These are phyloP conservation scores for Sonneratia caseolaris DNA, from an alignment of 345 rosid genomes.

Conservation along the genomic window DNA sequence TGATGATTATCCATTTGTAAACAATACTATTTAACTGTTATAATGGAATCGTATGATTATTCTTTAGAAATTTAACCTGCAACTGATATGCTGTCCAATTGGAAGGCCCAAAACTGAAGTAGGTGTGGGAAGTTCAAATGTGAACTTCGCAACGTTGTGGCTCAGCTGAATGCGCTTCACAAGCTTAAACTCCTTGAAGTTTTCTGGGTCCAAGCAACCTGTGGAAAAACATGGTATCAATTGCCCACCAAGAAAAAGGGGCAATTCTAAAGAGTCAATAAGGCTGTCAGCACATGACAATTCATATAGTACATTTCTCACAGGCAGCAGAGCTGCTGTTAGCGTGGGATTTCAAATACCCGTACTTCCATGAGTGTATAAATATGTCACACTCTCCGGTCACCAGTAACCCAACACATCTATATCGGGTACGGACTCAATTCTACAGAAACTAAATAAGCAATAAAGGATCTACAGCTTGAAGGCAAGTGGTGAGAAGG, in stretches of 20 bases:
- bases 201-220: slow-evolving; percentile 86
- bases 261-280: background rate
- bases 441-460: background rate
- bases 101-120: slow-evolving; percentile 89
- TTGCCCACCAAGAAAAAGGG: background rate
- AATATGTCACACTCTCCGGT: background rate
- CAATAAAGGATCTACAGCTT: background rate
- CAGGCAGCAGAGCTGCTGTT: background rate
- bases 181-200: slow-evolving; percentile 84
- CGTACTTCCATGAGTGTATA: background rate
- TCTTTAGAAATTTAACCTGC: slow-evolving; percentile 43
- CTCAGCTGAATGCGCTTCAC: slow-evolving; percentile 73
- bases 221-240: background rate
- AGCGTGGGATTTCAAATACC: background rate
- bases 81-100: slow-evolving; percentile 93
- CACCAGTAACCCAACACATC: background rate
- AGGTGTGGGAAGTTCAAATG: slow-evolving; percentile 63
- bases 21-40: too few relatives aligned
- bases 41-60: too few relatives aligned
- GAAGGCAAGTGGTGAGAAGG: background rate
- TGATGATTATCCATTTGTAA: too few relatives aligned
- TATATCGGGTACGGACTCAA: background rate
- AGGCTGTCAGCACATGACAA: background rate
- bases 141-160: slow-evolving; percentile 93
- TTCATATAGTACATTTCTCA: background rate